A percentile compares a stretch with the other conserved stretches of the same genome.
Conservation (phyloP, 345 rosid genomes). For the Garcia nutans region DNA sequence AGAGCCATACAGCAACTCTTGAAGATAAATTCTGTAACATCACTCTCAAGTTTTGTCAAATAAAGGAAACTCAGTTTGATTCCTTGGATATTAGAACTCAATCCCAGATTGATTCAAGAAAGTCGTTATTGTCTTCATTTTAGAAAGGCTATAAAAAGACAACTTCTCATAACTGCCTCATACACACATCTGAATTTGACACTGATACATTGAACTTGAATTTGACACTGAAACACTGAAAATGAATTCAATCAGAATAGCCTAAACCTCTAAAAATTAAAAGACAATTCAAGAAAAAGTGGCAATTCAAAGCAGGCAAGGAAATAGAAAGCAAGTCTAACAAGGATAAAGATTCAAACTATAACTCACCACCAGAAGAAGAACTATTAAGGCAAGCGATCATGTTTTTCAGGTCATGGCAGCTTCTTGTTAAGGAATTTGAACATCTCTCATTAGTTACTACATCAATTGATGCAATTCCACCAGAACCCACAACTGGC, state of each 20-base stretch:
- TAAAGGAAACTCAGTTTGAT: not conserved
- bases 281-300: too few relatives aligned
- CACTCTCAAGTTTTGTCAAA: not conserved
- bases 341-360: not conserved
- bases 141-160: not conserved
- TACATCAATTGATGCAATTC: not conserved
- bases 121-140: not conserved
- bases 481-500: not conserved
- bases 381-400: slow-evolving; percentile 11
- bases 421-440: not conserved
- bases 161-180: not conserved
- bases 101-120: not conserved
- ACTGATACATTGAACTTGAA: not conserved
- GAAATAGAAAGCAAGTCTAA: not conserved
- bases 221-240: not conserved
- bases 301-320: not conserved
- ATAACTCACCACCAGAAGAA: slow-evolving; percentile 2
- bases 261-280: not conserved
- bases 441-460: slow-evolving; percentile 19
- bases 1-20: not conserved
- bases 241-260: not conserved
- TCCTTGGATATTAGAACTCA: not conserved
- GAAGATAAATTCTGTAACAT: not conserved
- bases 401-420: not conserved
- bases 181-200: not conserved